These are phyloP conservation scores for Suillus hirtellus DNA, from an alignment of 768 basidiomycete genomes.

Conservation along the genomic window DNA sequence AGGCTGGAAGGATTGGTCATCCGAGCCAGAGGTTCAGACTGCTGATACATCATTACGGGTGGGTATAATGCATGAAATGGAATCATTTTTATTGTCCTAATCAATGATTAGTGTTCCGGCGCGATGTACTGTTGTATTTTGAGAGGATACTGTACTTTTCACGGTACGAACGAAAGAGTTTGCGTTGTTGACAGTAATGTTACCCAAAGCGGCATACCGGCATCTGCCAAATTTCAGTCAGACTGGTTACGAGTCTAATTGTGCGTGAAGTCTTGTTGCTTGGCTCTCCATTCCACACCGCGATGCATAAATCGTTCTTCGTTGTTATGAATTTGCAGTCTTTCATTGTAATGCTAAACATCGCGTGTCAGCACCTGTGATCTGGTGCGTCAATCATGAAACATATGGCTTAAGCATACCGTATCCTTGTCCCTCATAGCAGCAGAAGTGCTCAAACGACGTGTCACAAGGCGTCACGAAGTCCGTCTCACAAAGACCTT, in stretches of 20 bases:
- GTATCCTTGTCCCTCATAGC: background rate
- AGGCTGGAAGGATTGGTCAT: no score
- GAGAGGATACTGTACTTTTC: background rate
- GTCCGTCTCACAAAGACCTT: background rate
- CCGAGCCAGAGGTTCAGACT: background rate
- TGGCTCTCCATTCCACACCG: background rate
- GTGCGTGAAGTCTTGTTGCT: background rate
- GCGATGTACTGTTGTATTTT: background rate
- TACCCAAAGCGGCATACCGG: no score
- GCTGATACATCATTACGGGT: background rate
- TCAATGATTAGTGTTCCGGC: background rate
- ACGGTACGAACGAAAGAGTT: no score
- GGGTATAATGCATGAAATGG: background rate
- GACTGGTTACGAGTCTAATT: no score
- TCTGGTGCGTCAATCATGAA: background rate
- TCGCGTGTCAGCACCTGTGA: background rate
- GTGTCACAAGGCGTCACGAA: slow-evolving; percentile 2
- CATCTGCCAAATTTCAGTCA: no score
- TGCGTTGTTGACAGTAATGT: no score
- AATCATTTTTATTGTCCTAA: background rate
- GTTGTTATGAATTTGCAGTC: background rate
- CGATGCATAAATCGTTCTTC: no score
- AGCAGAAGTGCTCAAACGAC: background rate
- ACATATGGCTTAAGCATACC: background rate
- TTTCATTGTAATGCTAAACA: background rate